Conservation (phyloP, 257 asterid species). For the Nicotiana attenuata region DNA sequence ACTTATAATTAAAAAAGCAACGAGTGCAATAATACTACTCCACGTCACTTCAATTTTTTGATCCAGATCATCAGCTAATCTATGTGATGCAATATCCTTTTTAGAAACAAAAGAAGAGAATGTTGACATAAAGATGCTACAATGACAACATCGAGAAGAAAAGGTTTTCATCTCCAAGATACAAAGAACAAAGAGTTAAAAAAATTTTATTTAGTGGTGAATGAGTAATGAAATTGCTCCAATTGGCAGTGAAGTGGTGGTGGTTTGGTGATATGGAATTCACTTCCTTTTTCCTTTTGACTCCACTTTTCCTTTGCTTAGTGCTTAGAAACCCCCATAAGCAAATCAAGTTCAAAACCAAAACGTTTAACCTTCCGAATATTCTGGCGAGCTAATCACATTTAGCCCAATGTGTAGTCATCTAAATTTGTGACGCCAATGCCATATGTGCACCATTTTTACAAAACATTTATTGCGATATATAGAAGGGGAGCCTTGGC, state of each 20-base stretch:
- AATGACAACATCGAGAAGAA: constrained; percentile 4
- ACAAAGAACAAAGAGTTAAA: background rate
- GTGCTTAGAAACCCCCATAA: constrained; percentile 1
- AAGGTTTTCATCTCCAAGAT: background rate
- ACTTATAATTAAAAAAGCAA: background rate
- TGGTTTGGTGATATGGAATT: constrained; percentile 42
- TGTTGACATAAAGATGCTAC: constrained; percentile 7
- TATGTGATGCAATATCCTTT: constrained; percentile 1
- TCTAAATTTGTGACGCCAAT: background rate
- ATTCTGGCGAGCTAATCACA: background rate
- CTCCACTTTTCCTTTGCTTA: background rate
- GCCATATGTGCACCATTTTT: background rate
- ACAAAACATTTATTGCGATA: background rate
- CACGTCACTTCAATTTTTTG: background rate
- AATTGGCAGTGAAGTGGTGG: constrained; percentile 3
- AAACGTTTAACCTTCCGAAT: background rate
- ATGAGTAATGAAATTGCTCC: background rate
- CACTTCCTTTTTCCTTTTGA: constrained; percentile 29
- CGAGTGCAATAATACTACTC: background rate
- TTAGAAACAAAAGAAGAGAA: background rate
- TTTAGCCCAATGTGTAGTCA: background rate
- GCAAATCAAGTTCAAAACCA: background rate
- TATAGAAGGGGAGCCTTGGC: no score
- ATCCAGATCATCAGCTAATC: background rate
- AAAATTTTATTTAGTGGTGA: background rate